phyloP scores from a whole-genome alignment of 179 eudicot genomes.

The Camellia oleifera region DNA sequence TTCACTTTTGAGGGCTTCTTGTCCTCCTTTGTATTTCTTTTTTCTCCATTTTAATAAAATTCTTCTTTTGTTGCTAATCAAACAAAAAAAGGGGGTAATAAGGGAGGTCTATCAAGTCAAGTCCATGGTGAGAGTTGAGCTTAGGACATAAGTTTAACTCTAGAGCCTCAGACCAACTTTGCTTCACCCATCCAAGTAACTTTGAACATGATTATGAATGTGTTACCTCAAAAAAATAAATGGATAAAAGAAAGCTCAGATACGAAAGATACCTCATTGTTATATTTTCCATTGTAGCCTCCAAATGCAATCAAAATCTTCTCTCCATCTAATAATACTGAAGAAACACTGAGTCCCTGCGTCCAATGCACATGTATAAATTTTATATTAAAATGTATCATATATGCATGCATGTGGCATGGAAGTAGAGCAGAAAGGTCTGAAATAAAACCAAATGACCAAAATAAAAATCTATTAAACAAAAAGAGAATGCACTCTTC shows the following conservation, averaged over 20 bases:
- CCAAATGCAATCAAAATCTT: constrained; percentile 82
- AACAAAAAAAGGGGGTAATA: too few species aligned
- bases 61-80: too few species aligned
- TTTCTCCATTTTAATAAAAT: too few species aligned
- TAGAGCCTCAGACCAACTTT: neutral
- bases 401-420: constrained; percentile 4
- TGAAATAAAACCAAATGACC: neutral
- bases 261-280: constrained; percentile 72
- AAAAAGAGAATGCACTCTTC: neutral
- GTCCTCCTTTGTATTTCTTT: too few species aligned
- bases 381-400: neutral
- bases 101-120: neutral
- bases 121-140: neutral
- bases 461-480: neutral
- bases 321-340: constrained; percentile 56
- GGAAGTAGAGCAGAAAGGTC: neutral
- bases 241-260: neutral
- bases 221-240: neutral
- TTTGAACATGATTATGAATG: neutral
- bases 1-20: too few species aligned
- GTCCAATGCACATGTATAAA: constrained; percentile 8
- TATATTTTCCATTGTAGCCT: constrained; percentile 93
- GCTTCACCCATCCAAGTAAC: neutral
- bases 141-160: neutral
- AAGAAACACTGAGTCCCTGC: constrained; percentile 85